phyloP scores from a whole-genome alignment of 345 rosid species.

The Camelina hispida region DNA sequence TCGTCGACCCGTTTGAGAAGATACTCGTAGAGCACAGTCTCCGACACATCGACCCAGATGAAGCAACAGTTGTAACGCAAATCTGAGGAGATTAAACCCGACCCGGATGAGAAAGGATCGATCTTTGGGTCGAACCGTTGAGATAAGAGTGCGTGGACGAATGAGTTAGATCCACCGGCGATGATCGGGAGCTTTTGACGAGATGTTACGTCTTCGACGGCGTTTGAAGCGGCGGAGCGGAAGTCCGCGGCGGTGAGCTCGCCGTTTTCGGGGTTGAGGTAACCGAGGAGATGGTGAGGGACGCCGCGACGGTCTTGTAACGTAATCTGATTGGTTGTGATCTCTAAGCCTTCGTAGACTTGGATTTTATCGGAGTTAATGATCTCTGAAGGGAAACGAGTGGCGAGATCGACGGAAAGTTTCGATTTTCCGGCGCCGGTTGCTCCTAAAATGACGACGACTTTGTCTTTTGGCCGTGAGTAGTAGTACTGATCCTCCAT shows the following conservation, averaged over 20 bases:
- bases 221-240: conserved; percentile 56
- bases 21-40: conserved; percentile 66
- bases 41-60: conserved; percentile 82
- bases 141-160: conserved; percentile 69
- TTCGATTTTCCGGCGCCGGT: conserved; percentile 85
- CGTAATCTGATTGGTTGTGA: conserved; percentile 84
- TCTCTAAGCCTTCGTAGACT: conserved; percentile 73
- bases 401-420: conserved; percentile 81
- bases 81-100: conserved; percentile 46
- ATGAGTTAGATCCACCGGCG: conserved; percentile 94
- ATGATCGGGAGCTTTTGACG: conserved; percentile 62
- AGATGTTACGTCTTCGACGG: conserved; percentile 50
- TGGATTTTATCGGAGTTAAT: conserved; percentile 94
- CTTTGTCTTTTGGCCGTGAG: conserved; percentile 49
- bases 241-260: conserved; percentile 62
- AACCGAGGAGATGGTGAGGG: conserved; percentile 83
- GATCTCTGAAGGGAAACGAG: conserved; percentile 59
- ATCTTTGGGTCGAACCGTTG: conserved; percentile 57
- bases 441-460: conserved; percentile 83
- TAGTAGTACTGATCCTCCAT: conserved; percentile 13
- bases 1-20: conserved; percentile 75
- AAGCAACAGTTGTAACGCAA: conserved; percentile 81
- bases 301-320: conserved; percentile 60
- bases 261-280: conserved; percentile 45
- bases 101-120: conserved; percentile 52